Evolutionary conservation across 2,329 filamentous ascomycete genomes (phyloP).

Genomic region (Ophiocordyceps camponoti-saundersi): DNA sequence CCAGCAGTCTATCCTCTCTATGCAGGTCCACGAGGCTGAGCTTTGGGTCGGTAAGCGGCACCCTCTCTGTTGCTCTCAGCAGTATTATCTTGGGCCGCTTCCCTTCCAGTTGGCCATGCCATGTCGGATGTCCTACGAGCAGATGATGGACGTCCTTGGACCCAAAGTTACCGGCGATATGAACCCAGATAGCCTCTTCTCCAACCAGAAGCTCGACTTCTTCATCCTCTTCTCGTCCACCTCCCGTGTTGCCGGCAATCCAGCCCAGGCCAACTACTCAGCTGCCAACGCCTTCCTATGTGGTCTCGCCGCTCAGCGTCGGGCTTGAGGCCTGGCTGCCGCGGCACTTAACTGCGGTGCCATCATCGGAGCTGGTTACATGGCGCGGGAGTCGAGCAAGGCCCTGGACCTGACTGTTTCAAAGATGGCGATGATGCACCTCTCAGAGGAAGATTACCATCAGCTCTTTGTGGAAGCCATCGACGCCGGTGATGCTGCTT

Average conservation of each 20-base stretch:
- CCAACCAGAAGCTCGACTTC: slow-evolving; percentile 11
- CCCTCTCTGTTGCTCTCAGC: too few species aligned
- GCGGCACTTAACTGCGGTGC: slow-evolving; percentile 9
- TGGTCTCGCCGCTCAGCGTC: slow-evolving; percentile 16
- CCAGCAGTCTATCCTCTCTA: too few species aligned
- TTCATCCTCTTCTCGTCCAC: slow-evolving; percentile 17
- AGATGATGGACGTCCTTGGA: too few species aligned
- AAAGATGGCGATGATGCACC: slow-evolving; percentile 3
- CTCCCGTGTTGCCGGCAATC: slow-evolving; percentile 10
- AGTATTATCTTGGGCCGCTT: too few species aligned
- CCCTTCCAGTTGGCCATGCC: too few species aligned
- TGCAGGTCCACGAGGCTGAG: too few species aligned
- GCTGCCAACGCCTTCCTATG: slow-evolving; percentile 25
- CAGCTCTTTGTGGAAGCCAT: neutral
- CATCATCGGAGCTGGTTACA: slow-evolving; percentile 22
- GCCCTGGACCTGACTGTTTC: slow-evolving; percentile 1
- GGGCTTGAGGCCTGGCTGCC: slow-evolving; percentile 6
- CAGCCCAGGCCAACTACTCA: slow-evolving; percentile 24
- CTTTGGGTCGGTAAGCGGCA: too few species aligned
- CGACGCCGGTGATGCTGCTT: neutral
- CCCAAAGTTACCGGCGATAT: neutral
- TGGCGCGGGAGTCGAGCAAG: slow-evolving; percentile 7
- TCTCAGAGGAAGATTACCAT: slow-evolving; percentile 17
- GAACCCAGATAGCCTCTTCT: neutral
- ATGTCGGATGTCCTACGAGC: too few species aligned